Evolutionary conservation across 768 basidiomycete species (phyloP), one percentile per base, ranked within the genome.

Genomic region (Suillus brevipes): DNA sequence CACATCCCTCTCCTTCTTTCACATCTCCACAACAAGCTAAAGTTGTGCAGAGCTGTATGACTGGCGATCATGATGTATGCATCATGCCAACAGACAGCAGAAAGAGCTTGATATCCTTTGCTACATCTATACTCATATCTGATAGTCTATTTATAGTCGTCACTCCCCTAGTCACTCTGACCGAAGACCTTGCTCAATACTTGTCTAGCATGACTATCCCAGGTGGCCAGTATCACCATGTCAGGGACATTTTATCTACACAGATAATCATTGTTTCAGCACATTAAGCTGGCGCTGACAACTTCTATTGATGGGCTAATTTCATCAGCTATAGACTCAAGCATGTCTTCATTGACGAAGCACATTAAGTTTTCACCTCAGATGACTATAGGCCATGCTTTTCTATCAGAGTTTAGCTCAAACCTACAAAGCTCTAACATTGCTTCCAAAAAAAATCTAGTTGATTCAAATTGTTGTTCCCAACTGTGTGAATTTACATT

Each of bases 1-100:
- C n/a, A n/a, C n/a, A n/a, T n/a, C n/a, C n/a, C n/a, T n/a, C n/a
- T n/a, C n/a, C n/a, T n/a, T n/a, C n/a, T n/a, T 69, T 68, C 28
- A 69, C 13, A 0, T 65, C 47, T 7, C 12, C 10, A 3, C 14
- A 66, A 0, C 64, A 69, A 10, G 68, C 68, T 0, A 64, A 69
- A 37, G 45, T 69, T 0, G 64, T 69, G 0, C 68, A 69, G 31
- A 63, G 64, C 36, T 62, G 43, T 8, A 12, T 68, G 0, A 62
- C 56, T 0, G 62, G 37, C 18, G 58, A 6, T 12, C 68, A 68
- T 4, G 43, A 67, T 0, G 7, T 68, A 3, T 66, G 60, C 2
- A 3, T 69, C 0, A 36, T 69, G 53, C 68, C 67, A 1, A 69
- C 68, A 0, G 55, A 64, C 5, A 69, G 68, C 10, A 62, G 68